Evolutionary conservation across 441 rosid genomes (phyloP), one percentile per base, ranked within the genome.

Genomic region (Jatropha podagrica): DNA sequence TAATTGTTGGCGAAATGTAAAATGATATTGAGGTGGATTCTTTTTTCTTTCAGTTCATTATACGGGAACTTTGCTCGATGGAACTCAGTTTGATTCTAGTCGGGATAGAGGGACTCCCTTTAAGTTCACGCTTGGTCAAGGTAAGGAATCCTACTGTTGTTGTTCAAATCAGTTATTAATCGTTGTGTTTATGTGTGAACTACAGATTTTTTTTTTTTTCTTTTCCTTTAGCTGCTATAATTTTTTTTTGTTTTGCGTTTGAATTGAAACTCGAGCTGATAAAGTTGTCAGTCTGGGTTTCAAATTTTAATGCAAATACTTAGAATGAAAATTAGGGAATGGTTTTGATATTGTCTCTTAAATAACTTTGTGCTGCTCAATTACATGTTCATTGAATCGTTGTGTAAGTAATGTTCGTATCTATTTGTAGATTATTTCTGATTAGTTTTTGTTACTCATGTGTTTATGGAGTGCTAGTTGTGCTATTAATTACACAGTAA

Each of bases 91-190:
- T 61, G 99, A 95, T 83, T 93, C 97, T 1, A 93, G 97, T 61
- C 86, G 95, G 59, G 93, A 87, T 55, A 83, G 92, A 46, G 94
- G 87, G 14, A 86, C 92, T 64, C 94, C 98, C 17, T 93, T 93
- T 83, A 93, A 86, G 76, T 95, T 95, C 89, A 86, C 96, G 8
- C 98, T 95, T 38, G 99, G 98, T 20, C 98, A 93, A 90, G 99
- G 83, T 81, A 3, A 71, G 69, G 18, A 2, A 61, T 17, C 14
- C 55, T 73, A 65, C 51, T 6, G 9, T 54, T 49, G 59, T 59
- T 51, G 9, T 2, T 44, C 10, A 44, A 6, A 13, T 51, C 15
- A 51, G 55, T 15, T 14, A 14, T 54, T 18, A 4, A 54, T 1
- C 2, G 20, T 17, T 44, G 48, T 44, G 8, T 5, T 44, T 44